Base-by-base conservation (phyloP, 345 rosid species). In the Heritiera littoralis region DNA sequence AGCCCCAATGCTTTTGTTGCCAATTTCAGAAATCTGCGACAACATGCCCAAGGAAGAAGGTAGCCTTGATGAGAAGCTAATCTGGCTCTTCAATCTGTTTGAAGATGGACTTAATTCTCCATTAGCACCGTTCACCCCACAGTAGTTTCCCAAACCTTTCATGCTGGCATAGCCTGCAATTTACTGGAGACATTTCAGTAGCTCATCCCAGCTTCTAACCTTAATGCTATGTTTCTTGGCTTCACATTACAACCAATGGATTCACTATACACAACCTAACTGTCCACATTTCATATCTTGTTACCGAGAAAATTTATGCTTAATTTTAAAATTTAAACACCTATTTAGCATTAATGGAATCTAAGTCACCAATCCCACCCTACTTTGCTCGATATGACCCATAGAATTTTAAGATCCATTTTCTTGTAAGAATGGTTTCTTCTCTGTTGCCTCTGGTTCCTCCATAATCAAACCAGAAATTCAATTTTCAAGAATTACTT, bases 1-100 rank as follows among this genome's bases (percentile, higher is more conserved):
- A 6, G 79, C 76, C 59, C 75, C 85, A 7, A 86, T 74, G 79
- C 79, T 80, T 58, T 86, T 93, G 2, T 77, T 72, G 30, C 68
- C 81, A 23, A 87, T 80, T 82, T 92, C 98, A 61, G 97, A 89
- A 52, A 93, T 88, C 84, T 85, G 94, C 1, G 97, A 84, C 74
- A 92, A 83, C 88, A 91, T 81, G 68, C 93, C 90, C 71, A 90
- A 63, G 59, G 98, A 92, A 84, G 94, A 87, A 84, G 95, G 87
- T 74, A 80, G 81, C 23, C 91, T 79, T 23, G 96, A 86, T 55
- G 93, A 80, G 83, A 90, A 86, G 86, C 87, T 89, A 18, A 85
- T 70, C 79, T 87, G 97, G 52, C 84, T 87, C 84, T 85, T 88
- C 89, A 89, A 81, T 81, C 87, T 85, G 58, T 83, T 87, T 11